A percentile compares a stretch with the other conserved stretches of the same genome.
Evolutionary conservation across 495 filamentous ascomycete genomes (phyloP).

Genomic region (Penicillium paradoxum): DNA sequence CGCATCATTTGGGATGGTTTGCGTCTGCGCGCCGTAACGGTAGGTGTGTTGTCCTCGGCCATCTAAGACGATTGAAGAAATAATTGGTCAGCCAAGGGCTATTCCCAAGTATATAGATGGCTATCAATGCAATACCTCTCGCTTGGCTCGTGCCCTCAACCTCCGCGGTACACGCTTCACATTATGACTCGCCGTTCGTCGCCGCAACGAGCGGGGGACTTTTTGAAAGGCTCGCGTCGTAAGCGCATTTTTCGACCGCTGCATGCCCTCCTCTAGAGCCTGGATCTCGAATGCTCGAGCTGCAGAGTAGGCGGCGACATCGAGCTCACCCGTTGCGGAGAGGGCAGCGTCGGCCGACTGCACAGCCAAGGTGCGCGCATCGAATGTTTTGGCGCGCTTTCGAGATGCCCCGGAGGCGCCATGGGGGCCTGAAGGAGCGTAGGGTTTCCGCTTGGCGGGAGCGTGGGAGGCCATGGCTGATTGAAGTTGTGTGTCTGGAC

Average conservation of each 20-base stretch:
- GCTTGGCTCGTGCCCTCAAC: constrained; percentile 61
- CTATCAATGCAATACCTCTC: constrained; percentile 50
- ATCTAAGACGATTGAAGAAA: constrained; percentile 43
- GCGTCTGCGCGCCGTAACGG: constrained; percentile 63
- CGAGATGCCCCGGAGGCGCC: constrained; percentile 30
- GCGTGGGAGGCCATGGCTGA: constrained; percentile 34
- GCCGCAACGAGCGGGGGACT: constrained; percentile 75
- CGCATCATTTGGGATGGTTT: constrained; percentile 66
- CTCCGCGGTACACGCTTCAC: constrained; percentile 83
- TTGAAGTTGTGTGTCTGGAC: constrained; percentile 6
- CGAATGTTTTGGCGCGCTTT: constrained; percentile 62
- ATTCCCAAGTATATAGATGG: background rate
- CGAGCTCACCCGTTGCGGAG: constrained; percentile 67
- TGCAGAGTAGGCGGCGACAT: constrained; percentile 74
- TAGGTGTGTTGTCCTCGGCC: constrained; percentile 88
- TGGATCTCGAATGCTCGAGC: constrained; percentile 85
- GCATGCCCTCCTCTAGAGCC: constrained; percentile 74
- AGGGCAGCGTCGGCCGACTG: constrained; percentile 68
- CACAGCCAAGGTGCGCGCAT: constrained; percentile 66
- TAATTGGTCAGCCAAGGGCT: background rate
- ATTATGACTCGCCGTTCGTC: constrained; percentile 92
- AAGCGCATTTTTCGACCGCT: constrained; percentile 59
- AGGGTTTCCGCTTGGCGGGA: constrained; percentile 31
- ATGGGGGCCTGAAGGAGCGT: constrained; percentile 15
- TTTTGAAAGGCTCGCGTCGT: constrained; percentile 80